Evolutionary conservation across 2,329 filamentous ascomycete species (phyloP).

Genomic region (Diaporthe humulicola): DNA sequence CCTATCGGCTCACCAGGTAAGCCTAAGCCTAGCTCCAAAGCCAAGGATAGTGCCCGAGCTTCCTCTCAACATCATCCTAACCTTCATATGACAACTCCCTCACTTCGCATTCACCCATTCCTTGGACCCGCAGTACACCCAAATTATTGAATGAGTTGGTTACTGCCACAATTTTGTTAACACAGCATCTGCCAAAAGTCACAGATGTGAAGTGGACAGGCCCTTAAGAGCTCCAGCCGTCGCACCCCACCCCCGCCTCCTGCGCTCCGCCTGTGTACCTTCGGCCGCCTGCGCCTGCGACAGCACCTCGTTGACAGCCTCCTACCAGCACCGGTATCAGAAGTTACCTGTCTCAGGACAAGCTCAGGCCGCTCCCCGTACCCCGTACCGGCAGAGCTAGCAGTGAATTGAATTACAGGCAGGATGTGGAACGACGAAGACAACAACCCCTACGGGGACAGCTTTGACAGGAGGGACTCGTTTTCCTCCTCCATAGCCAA

Average conservation of each 20-base stretch:
- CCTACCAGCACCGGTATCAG: neutral
- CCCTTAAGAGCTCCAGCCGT: slow-evolving; percentile 3
- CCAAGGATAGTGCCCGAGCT: slow-evolving; percentile 22
- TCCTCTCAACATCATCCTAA: slow-evolving; percentile 25
- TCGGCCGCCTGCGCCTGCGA: slow-evolving; percentile 25
- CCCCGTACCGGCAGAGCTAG: neutral
- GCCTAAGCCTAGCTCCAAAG: slow-evolving; percentile 16
- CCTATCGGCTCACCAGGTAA: slow-evolving; percentile 1
- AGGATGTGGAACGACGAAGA: slow-evolving; percentile 99
- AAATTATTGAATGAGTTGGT: neutral
- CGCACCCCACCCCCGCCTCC: slow-evolving; percentile 34
- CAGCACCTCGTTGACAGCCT: neutral
- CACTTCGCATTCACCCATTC: neutral
- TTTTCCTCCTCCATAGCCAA: slow-evolving; percentile 77
- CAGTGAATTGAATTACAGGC: slow-evolving; percentile 37
- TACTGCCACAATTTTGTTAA: neutral
- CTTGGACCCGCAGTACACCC: neutral
- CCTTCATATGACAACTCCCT: neutral
- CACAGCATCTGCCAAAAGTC: neutral
- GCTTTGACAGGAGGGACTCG: slow-evolving; percentile 89
- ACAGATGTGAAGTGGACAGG: neutral
- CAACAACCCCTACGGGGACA: slow-evolving; percentile 94
- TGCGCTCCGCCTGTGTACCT: slow-evolving; percentile 22
- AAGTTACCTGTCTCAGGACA: neutral
- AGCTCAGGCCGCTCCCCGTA: too few relatives aligned